Evolutionary conservation across 2,329 filamentous ascomycete genomes (phyloP).

Genomic region (Fusarium setosum): DNA sequence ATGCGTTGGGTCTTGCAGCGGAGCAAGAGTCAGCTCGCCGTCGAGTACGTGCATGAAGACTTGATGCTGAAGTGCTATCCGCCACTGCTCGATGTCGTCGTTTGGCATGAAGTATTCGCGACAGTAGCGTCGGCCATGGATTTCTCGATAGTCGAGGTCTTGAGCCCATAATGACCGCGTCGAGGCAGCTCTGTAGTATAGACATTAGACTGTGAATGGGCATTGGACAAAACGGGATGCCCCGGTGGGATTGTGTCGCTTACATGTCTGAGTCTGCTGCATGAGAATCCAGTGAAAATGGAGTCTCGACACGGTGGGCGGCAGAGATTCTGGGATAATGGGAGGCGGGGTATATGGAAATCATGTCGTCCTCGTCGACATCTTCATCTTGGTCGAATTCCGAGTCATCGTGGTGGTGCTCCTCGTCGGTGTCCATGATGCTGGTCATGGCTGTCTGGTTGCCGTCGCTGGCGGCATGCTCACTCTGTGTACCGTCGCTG

Average conservation of each 20-base stretch:
- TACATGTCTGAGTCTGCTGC: conserved; percentile 51
- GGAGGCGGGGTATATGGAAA: conserved; percentile 57
- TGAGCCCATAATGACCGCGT: conserved; percentile 62
- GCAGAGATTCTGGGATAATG: conserved; percentile 52
- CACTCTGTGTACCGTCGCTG: conserved; percentile 49
- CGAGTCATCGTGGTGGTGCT: conserved; percentile 40
- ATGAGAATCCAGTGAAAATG: conserved; percentile 45
- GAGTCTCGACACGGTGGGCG: conserved; percentile 50
- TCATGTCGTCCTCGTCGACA: conserved; percentile 50
- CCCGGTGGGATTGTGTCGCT: conserved; percentile 39
- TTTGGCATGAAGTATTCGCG: conserved; percentile 74
- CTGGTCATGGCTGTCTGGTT: conserved; percentile 53
- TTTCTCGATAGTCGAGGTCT: conserved; percentile 67
- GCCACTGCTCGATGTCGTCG: conserved; percentile 73
- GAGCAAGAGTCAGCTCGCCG: conserved; percentile 57
- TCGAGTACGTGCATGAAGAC: conserved; percentile 66
- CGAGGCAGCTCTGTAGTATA: conserved; percentile 51
- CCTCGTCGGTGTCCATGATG: conserved; percentile 49
- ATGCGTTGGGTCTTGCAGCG: conserved; percentile 51
- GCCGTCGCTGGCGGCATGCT: conserved; percentile 47
- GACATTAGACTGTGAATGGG: conserved; percentile 2
- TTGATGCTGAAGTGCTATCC: conserved; percentile 71
- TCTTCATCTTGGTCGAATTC: conserved; percentile 42
- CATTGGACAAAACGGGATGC: background rate
- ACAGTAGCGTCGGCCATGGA: conserved; percentile 73